A percentile compares a stretch with the other conserved stretches of the same genome.
These are phyloP conservation scores for Talaromyces sp. DNA, from an alignment of 2,329 filamentous ascomycete species.

Conservation along the genomic window DNA sequence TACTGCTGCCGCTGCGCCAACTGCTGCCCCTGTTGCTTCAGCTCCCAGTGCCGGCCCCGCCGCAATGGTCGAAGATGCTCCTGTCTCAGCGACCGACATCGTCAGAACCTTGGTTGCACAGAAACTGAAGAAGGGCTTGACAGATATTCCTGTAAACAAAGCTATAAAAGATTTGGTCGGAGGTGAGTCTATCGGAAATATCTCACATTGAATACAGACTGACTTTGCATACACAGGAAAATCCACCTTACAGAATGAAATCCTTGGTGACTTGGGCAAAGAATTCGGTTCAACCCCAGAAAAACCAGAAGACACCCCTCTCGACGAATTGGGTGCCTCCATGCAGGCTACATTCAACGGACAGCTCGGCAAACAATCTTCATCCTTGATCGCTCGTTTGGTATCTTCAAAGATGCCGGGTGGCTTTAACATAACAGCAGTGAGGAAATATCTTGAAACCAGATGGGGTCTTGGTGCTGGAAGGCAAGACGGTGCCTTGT, in stretches of 20 bases:
- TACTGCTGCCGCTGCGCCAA: slow-evolving; percentile 44
- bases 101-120: slow-evolving; percentile 87
- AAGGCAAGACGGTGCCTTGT: slow-evolving; percentile 83
- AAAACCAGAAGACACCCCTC: slow-evolving; percentile 94
- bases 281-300: slow-evolving; percentile 98
- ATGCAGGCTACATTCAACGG: slow-evolving; percentile 99
- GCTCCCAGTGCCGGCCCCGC: slow-evolving; percentile 74
- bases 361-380: slow-evolving; percentile 94
- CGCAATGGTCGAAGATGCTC: slow-evolving; percentile 78
- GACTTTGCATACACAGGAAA: slow-evolving; percentile 61
- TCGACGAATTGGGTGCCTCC: slow-evolving; percentile 89
- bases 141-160: slow-evolving; percentile 88
- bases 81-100: slow-evolving; percentile 85
- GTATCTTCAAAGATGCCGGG: slow-evolving; percentile 99
- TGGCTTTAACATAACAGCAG: slow-evolving; percentile 96
- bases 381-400: slow-evolving; percentile 85
- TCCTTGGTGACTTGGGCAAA: slow-evolving; percentile 93
- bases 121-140: slow-evolving; percentile 91
- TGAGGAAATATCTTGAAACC: slow-evolving; percentile 91
- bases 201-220: background rate
- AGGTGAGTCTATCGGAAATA: slow-evolving; percentile 58
- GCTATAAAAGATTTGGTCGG: slow-evolving; percentile 98
- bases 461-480: slow-evolving; percentile 85
- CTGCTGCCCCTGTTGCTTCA: slow-evolving; percentile 54
- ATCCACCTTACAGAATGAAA: slow-evolving; percentile 97